Evolutionary conservation across 2,329 filamentous ascomycete genomes (phyloP).

Genomic region (Juglanconis oblonga): DNA sequence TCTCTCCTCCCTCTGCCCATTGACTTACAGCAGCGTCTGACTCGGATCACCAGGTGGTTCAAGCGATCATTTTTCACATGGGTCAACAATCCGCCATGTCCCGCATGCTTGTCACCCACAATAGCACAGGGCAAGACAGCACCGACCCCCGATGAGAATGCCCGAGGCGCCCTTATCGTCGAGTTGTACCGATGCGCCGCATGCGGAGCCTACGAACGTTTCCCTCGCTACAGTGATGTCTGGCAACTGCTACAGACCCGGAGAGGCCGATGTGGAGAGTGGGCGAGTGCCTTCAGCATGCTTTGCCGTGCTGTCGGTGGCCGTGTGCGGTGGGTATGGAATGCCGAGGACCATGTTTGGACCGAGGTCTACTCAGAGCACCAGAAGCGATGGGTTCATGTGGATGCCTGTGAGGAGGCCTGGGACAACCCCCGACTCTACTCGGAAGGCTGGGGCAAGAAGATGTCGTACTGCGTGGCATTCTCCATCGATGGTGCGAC

Average conservation of each 20-base stretch:
- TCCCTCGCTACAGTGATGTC: constrained; percentile 91
- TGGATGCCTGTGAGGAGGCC: constrained; percentile 89
- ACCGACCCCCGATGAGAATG: constrained; percentile 84
- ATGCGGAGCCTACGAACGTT: constrained; percentile 81
- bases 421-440: constrained; percentile 95
- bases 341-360: constrained; percentile 96
- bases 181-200: constrained; percentile 85
- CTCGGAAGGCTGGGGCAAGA: constrained; percentile 92
- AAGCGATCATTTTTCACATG: constrained; percentile 92
- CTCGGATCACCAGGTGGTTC: constrained; percentile 69
- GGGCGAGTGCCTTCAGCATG: constrained; percentile 99
- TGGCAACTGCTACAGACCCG: constrained; percentile 87
- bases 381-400: constrained; percentile 92
- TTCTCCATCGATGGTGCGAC: constrained; percentile 85
- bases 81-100: constrained; percentile 92
- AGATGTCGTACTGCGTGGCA: constrained; percentile 94
- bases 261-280: constrained; percentile 86
- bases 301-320: constrained; percentile 89
- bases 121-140: constrained; percentile 79
- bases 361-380: constrained; percentile 96
- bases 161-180: constrained; percentile 80
- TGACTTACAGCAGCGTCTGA: constrained; percentile 16
- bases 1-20: constrained; percentile 18
- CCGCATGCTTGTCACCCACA: constrained; percentile 77
- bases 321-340: constrained; percentile 96